phyloP scores from a whole-genome alignment of 768 basidiomycete species.

The Holtermannia corniformis region DNA sequence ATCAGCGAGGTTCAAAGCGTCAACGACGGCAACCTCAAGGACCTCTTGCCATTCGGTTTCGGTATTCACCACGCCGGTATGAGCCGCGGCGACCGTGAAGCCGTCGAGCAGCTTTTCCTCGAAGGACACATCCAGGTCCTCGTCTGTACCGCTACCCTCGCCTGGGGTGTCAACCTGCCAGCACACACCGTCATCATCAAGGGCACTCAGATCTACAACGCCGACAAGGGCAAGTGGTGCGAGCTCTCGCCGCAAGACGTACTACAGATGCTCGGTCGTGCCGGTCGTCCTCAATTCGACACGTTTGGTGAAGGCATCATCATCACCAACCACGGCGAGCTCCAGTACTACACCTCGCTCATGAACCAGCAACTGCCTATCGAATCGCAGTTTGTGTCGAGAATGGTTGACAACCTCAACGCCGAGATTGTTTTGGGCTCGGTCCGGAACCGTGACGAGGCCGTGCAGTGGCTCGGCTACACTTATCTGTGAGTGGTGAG shows the following conservation, averaged over 20 bases:
- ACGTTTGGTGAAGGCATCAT: conserved; percentile 96
- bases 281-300: conserved; percentile 94
- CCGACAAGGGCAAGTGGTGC: conserved; percentile 95
- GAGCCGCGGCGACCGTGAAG: conserved; percentile 76
- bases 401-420: conserved; percentile 89
- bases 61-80: conserved; percentile 98
- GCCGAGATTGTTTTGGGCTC: conserved; percentile 95
- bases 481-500: conserved; percentile 65
- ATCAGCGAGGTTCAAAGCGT: conserved; percentile 72
- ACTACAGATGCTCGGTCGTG: conserved; percentile 95
- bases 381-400: conserved; percentile 85
- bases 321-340: conserved; percentile 92
- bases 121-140: conserved; percentile 88
- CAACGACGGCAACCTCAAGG: conserved; percentile 71
- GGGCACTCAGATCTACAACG: conserved; percentile 99
- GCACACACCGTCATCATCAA: conserved; percentile 99
- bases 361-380: conserved; percentile 97
- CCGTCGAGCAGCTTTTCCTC: conserved; percentile 88
- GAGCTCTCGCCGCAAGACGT: conserved; percentile 94
- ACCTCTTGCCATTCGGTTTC: conserved; percentile 90
- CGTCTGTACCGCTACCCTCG: conserved; percentile 93
- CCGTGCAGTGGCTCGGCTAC: conserved; percentile 93
- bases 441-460: conserved; percentile 89
- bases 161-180: conserved; percentile 98
- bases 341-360: conserved; percentile 92